Conservation (phyloP, 2,329 filamentous ascomycete species). For the Xylariales sp. region DNA sequence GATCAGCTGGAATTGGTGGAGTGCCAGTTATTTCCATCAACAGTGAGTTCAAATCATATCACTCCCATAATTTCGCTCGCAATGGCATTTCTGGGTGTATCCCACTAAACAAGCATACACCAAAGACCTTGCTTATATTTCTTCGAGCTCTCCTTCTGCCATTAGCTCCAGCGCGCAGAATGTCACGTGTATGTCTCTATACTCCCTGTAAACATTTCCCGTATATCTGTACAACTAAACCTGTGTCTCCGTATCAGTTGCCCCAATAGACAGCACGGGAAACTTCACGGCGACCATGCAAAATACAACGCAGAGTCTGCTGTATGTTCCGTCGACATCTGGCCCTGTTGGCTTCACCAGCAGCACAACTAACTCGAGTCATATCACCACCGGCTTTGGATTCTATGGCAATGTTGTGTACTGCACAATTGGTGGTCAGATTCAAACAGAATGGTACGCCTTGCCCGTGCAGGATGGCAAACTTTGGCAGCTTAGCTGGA, state of each 20-base stretch:
- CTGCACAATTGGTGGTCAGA: not conserved
- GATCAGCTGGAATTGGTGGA: conserved; percentile 14
- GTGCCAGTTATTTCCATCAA: conserved; percentile 16
- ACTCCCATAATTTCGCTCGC: no score
- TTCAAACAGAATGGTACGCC: conserved; percentile 2
- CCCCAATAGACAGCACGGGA: not conserved
- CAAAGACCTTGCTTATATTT: conserved; percentile 3
- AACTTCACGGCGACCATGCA: conserved; percentile 4
- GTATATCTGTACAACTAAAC: not conserved
- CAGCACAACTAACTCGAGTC: not conserved
- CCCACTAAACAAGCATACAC: no score
- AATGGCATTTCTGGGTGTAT: no score
- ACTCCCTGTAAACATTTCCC: not conserved
- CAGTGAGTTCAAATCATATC: conserved; percentile 16
- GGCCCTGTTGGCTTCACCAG: conserved; percentile 2
- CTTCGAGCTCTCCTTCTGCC: not conserved
- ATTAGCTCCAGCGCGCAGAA: not conserved
- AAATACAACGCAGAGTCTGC: not conserved
- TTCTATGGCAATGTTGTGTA: conserved; percentile 5
- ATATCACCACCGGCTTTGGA: conserved; percentile 3
- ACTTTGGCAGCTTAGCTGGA: conserved; percentile 2
- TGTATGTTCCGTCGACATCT: conserved; percentile 4
- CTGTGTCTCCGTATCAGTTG: not conserved
- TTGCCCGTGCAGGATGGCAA: not conserved
- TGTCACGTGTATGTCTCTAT: conserved; percentile 3